Base-by-base conservation (phyloP, 495 filamentous ascomycete genomes). In the Penicillium canescens region DNA sequence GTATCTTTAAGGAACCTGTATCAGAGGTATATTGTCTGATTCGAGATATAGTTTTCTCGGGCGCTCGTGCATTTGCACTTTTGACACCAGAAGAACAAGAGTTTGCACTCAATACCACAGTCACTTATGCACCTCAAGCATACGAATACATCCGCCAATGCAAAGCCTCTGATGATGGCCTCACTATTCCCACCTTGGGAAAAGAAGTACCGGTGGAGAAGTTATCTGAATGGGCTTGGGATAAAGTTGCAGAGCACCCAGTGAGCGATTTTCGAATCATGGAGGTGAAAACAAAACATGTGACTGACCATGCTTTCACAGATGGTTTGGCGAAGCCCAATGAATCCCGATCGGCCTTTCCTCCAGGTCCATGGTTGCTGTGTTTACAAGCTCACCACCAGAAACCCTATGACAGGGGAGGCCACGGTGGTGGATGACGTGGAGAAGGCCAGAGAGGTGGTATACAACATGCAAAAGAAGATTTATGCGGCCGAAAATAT, bases 401-500 rank as follows among this genome's bases (percentile, higher is more conserved):
- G 55, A 0, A 36, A 57, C 31, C 54, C 50, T n/a, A 33, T n/a
- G 2, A 57, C 55, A 4, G 55, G 55, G 6, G 44, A 52, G 9
- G 18, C 49, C 11, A 53, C 43, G 9, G 44, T 57, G 6, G 46
- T 59, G 40, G 51, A 59, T 28, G 46, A 59, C 38, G 56, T 59
- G 5, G 46, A 59, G 28, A 20, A 51, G 23, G 56, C 54, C 4
- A 36, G 56, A 24, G 23, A 54, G n/a, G 42, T 47, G 35, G 45
- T 59, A 3, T 51, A 59, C 28, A 54, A 46, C n/a, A 59, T 54
- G 56, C 56, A 59, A 18, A 54, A 38, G 8, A 59, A 54, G 42
- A 59, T 59, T 18, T 59, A 46, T 38, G 51, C 46, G 0, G 51
- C 56, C 7, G 46, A 54, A 20, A 55, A 54, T 33, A 59, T 59